These are phyloP conservation scores for Kingdonia uniflora DNA, from an alignment of 164 flowering plant species.

Conservation along the genomic window DNA sequence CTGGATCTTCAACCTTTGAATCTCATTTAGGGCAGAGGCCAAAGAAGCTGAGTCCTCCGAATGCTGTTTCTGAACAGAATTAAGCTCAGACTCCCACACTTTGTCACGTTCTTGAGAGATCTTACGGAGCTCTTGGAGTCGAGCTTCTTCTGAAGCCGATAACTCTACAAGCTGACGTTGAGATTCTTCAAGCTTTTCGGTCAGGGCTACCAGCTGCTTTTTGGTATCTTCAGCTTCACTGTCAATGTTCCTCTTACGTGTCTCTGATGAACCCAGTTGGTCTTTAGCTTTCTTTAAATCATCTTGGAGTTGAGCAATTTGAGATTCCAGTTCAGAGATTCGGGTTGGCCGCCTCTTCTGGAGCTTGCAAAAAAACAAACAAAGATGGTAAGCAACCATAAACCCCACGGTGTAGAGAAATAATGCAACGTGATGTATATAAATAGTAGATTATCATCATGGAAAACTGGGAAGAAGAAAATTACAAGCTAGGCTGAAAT, in stretches of 20 bases:
- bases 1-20: conserved; percentile 48
- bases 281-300: conserved; percentile 63
- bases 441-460: too few species aligned
- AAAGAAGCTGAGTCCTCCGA: conserved; percentile 38
- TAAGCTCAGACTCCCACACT: conserved; percentile 46
- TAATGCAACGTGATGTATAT: too few species aligned
- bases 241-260: conserved; percentile 42
- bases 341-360: conserved; percentile 71
- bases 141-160: conserved; percentile 41
- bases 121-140: conserved; percentile 28
- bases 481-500: too few species aligned
- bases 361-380: conserved; percentile 7
- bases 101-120: conserved; percentile 35
- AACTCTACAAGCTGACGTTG: conserved; percentile 39
- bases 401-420: too few species aligned
- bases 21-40: conserved; percentile 57
- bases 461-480: too few species aligned
- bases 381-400: neutral
- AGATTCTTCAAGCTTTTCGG: conserved; percentile 51
- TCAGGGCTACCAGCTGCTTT: conserved; percentile 42
- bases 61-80: conserved; percentile 35
- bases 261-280: conserved; percentile 49
- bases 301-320: conserved; percentile 56
- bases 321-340: conserved; percentile 60
- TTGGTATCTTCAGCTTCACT: conserved; percentile 70